Base-by-base conservation (phyloP, 225 moss, liverwort and hornwort genomes). In the Marchantia paleacea region DNA sequence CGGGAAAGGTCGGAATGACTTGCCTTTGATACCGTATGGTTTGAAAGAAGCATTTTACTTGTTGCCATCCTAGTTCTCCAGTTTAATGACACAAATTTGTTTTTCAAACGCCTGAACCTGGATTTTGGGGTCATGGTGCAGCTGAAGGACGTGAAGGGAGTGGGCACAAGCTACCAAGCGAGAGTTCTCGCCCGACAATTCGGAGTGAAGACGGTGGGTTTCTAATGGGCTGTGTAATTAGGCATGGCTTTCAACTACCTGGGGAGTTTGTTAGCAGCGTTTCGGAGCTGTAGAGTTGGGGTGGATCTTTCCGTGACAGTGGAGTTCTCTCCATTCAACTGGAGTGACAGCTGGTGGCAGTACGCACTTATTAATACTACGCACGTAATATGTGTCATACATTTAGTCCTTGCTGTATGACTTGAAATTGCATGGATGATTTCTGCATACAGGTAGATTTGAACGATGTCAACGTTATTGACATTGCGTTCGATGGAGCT, bases 121-220 rank as follows among this genome's bases (percentile, higher is more conserved):
- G 78, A 6, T 26, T 24, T 22, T 20, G n/a, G 30, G 30, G 4
- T 50, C 52, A 70, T 12, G 80, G 20, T 83, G 77, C 84, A 90
- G 91, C 10, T 97, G 84, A 97, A 95, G 87, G 93, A 97, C 48
- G 79, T 97, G 1, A 88, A 92, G 15, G 97, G 85, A 48, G 95
- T 97, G 22, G 90, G 90, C 49, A 97, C 95, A 10, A 97, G 97
- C 70, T 97, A 95, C 75, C 97, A 97, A 85, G 90, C 93, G 18
- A 92, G 90, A 67, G 97, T 97, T 77, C 85, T 97, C 31, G 92
- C 97, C 55, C 93, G 95, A 30, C 97, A 95, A 80, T 97, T 93
- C 77, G 97, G 97, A 58, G 97, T 97, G 79, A 97, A 91, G 69
- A 86, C 92, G 0, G 90, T 94, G 66, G 85, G 85, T 86, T 39